Conservation (phyloP, 495 filamentous ascomycete genomes). For the Penicillium antarcticum region DNA sequence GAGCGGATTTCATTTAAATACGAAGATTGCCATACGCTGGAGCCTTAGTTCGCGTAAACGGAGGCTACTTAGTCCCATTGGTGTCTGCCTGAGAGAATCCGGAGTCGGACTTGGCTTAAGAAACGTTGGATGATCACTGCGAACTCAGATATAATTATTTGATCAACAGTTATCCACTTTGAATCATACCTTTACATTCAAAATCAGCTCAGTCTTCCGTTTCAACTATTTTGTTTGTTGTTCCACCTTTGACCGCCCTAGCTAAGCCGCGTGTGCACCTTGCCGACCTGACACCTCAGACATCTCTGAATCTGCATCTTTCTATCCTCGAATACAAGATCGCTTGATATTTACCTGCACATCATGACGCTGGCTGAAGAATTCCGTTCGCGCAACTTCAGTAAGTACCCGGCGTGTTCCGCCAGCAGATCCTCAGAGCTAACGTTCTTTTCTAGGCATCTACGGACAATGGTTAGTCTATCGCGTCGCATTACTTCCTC, state of each 20-base stretch:
- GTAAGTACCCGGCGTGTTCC: conserved; percentile 52
- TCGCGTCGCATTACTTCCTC: background rate
- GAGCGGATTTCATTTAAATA: too few relatives aligned
- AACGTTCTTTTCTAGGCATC: conserved; percentile 66
- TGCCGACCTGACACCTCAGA: conserved; percentile 12
- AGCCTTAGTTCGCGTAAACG: too few relatives aligned
- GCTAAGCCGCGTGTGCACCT: conserved; percentile 24
- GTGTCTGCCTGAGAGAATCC: too few relatives aligned
- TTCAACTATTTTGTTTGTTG: conserved; percentile 23
- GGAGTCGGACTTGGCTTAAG: too few relatives aligned
- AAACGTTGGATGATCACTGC: too few relatives aligned
- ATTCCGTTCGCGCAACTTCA: conserved; percentile 96
- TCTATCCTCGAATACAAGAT: conserved; percentile 2
- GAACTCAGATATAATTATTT: too few relatives aligned
- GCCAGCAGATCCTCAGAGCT: conserved; percentile 26
- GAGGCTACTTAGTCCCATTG: too few relatives aligned
- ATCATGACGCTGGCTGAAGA: conserved; percentile 61
- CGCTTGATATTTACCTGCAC: conserved; percentile 5
- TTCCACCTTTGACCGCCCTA: conserved; percentile 25
- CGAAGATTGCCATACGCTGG: too few relatives aligned
- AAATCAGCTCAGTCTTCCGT: background rate
- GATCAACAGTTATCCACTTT: too few relatives aligned
- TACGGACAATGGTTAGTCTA: conserved; percentile 95
- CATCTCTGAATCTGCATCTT: conserved; percentile 7
- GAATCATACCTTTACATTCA: too few relatives aligned